Percentiles rank a stretch among this genome's conserved stretches.
These are phyloP conservation scores for Hypoxylon perforatum DNA, from an alignment of 495 filamentous ascomycete genomes.

Conservation along the genomic window DNA sequence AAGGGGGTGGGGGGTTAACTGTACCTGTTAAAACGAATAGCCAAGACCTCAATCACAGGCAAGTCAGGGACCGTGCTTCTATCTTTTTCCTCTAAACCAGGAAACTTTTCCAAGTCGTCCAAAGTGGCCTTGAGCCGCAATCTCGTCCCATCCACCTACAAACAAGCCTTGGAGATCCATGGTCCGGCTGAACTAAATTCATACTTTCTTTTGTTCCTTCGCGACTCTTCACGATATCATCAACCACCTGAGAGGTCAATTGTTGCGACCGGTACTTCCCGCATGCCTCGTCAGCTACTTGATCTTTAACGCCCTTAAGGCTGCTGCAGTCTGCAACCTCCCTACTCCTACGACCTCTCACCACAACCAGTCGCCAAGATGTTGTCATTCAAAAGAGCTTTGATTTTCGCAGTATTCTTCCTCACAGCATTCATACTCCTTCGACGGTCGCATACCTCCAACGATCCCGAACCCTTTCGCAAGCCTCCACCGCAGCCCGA, in stretches of 20 bases:
- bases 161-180: conserved; percentile 11
- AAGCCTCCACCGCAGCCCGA: conserved; percentile 54
- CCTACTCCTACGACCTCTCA: background rate
- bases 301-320: conserved; percentile 11
- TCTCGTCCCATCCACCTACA: conserved; percentile 4
- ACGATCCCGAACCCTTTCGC: conserved; percentile 42
- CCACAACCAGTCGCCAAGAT: conserved; percentile 43
- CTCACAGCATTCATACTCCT: conserved; percentile 78
- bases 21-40: conserved; percentile 17
- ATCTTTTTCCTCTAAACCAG: conserved; percentile 10
- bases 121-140: conserved; percentile 27
- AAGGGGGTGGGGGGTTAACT: conserved; percentile 25
- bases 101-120: conserved; percentile 21
- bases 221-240: conserved; percentile 13
- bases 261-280: conserved; percentile 13
- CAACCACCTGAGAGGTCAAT: background rate
- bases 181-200: conserved; percentile 9
- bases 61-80: conserved; percentile 17
- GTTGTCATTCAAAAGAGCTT: conserved; percentile 77
- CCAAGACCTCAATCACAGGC: conserved; percentile 37
- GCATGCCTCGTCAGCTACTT: conserved; percentile 27
- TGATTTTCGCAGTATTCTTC: conserved; percentile 74
- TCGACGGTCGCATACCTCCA: conserved; percentile 65
- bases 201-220: conserved; percentile 13
- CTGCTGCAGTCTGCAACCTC: conserved; percentile 14